Evolutionary conservation across 768 basidiomycete genomes (phyloP).

Genomic region (Ramaria rubella): DNA sequence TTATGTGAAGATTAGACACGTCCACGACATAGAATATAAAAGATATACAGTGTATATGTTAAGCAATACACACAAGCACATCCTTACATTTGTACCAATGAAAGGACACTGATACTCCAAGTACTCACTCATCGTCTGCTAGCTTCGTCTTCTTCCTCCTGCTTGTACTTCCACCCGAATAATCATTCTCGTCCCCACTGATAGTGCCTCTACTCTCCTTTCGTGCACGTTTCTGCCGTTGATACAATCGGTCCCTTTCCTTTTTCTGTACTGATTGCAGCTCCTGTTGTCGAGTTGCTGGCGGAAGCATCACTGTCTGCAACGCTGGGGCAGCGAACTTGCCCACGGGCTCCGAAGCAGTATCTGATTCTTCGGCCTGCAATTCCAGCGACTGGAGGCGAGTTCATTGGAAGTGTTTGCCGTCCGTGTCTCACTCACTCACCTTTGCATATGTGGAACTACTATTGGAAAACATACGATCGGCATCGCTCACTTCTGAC

Average conservation of each 20-base stretch:
- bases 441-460: constrained; percentile 74
- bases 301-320: constrained; percentile 72
- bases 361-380: constrained; percentile 60
- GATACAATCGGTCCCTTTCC: constrained; percentile 74
- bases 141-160: constrained; percentile 65
- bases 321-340: constrained; percentile 55
- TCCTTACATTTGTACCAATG: neutral
- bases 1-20: neutral
- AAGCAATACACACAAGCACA: constrained; percentile 1
- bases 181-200: constrained; percentile 64
- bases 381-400: constrained; percentile 67
- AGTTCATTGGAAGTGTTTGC: neutral
- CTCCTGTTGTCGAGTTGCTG: constrained; percentile 62
- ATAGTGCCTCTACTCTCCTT: constrained; percentile 58
- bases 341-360: constrained; percentile 48
- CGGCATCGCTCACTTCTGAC: constrained; percentile 69
- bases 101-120: neutral
- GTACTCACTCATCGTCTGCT: constrained; percentile 53
- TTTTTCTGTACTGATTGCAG: constrained; percentile 62
- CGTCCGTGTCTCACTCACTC: constrained; percentile 1
- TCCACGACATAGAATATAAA: no score
- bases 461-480: constrained; percentile 78
- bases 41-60: no score
- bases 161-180: constrained; percentile 22
- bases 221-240: constrained; percentile 68